Conservation (phyloP, 192 early-diverging fungal genomes). For the Umbelopsis ramanniana region DNA sequence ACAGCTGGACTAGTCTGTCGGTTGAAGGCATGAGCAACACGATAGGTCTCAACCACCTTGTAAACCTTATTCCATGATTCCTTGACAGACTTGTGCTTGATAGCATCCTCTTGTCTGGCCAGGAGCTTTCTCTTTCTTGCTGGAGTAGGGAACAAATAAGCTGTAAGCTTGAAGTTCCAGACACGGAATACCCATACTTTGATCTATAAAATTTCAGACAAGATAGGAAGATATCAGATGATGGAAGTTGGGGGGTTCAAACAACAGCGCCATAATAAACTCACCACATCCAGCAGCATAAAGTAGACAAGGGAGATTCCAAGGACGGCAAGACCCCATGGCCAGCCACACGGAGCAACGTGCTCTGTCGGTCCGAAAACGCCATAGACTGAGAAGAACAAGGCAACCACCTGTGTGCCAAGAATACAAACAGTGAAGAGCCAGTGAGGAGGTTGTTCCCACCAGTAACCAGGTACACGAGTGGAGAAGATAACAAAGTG, state of each 20-base stretch:
- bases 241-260: background rate
- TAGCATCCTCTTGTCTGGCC: slow-evolving; percentile 50
- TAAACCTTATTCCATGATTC: slow-evolving; percentile 47
- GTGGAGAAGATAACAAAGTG: slow-evolving; percentile 98
- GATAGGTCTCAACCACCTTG: slow-evolving; percentile 35
- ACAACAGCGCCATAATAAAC: background rate
- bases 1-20: background rate
- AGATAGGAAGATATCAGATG: background rate
- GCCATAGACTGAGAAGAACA: slow-evolving; percentile 77
- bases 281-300: slow-evolving; percentile 77
- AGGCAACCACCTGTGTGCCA: slow-evolving; percentile 90
- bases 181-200: slow-evolving; percentile 84
- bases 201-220: slow-evolving; percentile 37
- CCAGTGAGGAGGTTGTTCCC: slow-evolving; percentile 81
- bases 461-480: slow-evolving; percentile 83
- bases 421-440: slow-evolving; percentile 82
- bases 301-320: slow-evolving; percentile 81
- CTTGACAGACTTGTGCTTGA: slow-evolving; percentile 52
- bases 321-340: slow-evolving; percentile 75
- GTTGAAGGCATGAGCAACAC: slow-evolving; percentile 13
- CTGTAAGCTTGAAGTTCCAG: slow-evolving; percentile 93
- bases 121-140: slow-evolving; percentile 65
- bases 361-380: slow-evolving; percentile 63
- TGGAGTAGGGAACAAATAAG: slow-evolving; percentile 77
- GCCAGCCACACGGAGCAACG: slow-evolving; percentile 68